A percentile compares a stretch with the other conserved stretches of the same genome.
Evolutionary conservation across 495 filamentous ascomycete genomes (phyloP).

Genomic region (Venustampulla echinocandica): DNA sequence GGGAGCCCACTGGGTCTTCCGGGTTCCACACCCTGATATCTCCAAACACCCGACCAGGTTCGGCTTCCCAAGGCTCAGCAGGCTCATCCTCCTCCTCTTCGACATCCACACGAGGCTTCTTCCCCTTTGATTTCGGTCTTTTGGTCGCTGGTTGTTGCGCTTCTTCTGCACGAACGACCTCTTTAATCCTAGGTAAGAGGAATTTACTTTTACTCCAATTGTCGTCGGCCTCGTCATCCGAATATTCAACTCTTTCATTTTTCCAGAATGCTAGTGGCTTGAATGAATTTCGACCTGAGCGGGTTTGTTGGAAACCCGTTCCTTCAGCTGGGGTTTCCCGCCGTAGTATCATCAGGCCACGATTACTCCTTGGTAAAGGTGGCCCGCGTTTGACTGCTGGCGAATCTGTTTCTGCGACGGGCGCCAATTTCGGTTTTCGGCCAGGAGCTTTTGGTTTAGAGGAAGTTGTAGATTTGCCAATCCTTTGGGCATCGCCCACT

Average conservation of each 20-base stretch:
- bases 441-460: slow-evolving; percentile 7
- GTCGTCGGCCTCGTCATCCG: slow-evolving; percentile 41
- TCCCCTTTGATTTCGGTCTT: slow-evolving; percentile 11
- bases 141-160: slow-evolving; percentile 31
- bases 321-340: slow-evolving; percentile 52
- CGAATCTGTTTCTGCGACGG: slow-evolving; percentile 25
- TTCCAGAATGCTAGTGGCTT: slow-evolving; percentile 82
- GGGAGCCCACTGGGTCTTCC: slow-evolving; percentile 31
- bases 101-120: slow-evolving; percentile 4
- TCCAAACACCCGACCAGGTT: slow-evolving; percentile 36
- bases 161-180: slow-evolving; percentile 65
- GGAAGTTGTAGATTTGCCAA: slow-evolving; percentile 2
- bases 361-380: slow-evolving; percentile 42
- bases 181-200: slow-evolving; percentile 58
- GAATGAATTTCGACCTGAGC: slow-evolving; percentile 47
- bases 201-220: slow-evolving; percentile 43
- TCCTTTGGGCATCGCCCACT: slow-evolving; percentile 11
- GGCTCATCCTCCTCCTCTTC: slow-evolving; percentile 28
- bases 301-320: slow-evolving; percentile 37
- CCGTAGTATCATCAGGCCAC: slow-evolving; percentile 62
- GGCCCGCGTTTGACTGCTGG: slow-evolving; percentile 34
- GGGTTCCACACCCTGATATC: slow-evolving; percentile 39
- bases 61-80: slow-evolving; percentile 41
- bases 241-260: slow-evolving; percentile 68
- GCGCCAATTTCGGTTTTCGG: slow-evolving; percentile 11